Percentiles rank a stretch among this genome's conserved stretches.
Evolutionary conservation across 345 rosid genomes (phyloP).

Genomic region (Acer negundo): DNA sequence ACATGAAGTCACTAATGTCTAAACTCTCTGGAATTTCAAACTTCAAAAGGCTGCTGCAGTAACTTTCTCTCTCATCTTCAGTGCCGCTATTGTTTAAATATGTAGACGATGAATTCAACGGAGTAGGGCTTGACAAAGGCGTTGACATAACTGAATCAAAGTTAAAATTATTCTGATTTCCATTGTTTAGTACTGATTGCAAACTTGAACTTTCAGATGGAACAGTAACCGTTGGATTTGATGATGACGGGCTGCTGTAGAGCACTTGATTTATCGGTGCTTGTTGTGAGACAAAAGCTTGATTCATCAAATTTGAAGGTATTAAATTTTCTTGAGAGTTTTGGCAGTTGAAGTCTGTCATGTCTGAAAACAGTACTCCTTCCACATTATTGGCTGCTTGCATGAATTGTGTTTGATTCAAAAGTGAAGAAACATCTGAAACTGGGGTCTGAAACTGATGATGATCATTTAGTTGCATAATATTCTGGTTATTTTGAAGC

Average conservation of each 20-base stretch:
- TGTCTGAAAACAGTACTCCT: constrained; percentile 18
- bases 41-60: constrained; percentile 68
- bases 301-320: not conserved
- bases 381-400: constrained; percentile 20
- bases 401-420: constrained; percentile 33
- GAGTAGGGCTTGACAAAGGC: constrained; percentile 55
- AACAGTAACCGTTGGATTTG: constrained; percentile 20
- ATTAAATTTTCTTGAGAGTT: constrained; percentile 30
- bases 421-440: constrained; percentile 18
- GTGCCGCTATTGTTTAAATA: constrained; percentile 48
- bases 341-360: constrained; percentile 22
- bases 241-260: constrained; percentile 8
- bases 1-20: constrained; percentile 67
- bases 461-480: constrained; percentile 17
- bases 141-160: constrained; percentile 62
- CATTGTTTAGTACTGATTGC: constrained; percentile 26
- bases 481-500: constrained; percentile 28
- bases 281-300: constrained; percentile 27
- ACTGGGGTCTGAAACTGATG: constrained; percentile 23
- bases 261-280: constrained; percentile 22
- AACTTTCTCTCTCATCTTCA: constrained; percentile 70
- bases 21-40: constrained; percentile 75
- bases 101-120: constrained; percentile 52
- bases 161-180: constrained; percentile 42
- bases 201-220: constrained; percentile 34